Conservation (phyloP, 495 filamentous ascomycete species). For the Podospora pseudopauciseta region DNA sequence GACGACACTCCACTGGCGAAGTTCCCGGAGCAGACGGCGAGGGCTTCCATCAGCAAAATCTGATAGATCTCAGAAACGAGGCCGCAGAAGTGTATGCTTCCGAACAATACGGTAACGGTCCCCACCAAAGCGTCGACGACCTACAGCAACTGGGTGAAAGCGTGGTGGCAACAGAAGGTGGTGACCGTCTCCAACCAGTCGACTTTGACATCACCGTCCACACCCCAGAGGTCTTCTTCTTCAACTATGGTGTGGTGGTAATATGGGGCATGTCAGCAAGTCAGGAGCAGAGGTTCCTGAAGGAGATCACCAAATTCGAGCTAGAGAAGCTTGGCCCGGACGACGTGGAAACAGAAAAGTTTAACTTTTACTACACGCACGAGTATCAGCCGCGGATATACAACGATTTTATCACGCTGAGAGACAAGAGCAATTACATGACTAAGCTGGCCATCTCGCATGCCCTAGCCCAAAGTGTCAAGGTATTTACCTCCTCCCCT, state of each 20-base stretch:
- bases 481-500: conserved; percentile 46
- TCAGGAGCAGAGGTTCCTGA: conserved; percentile 83
- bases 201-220: conserved; percentile 76
- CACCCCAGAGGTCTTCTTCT: conserved; percentile 91
- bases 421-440: conserved; percentile 95
- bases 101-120: conserved; percentile 13
- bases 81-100: background rate
- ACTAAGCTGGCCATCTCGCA: conserved; percentile 95
- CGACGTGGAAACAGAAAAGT: conserved; percentile 91
- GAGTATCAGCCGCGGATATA: conserved; percentile 98
- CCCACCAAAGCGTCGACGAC: conserved; percentile 7
- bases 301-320: conserved; percentile 95
- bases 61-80: conserved; percentile 25
- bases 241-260: conserved; percentile 99
- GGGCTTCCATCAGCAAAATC: conserved; percentile 25
- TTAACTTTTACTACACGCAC: conserved; percentile 98
- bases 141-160: conserved; percentile 5
- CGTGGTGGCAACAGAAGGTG: conserved; percentile 15
- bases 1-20: conserved; percentile 44
- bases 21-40: conserved; percentile 12
- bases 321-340: conserved; percentile 79
- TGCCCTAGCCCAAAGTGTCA: conserved; percentile 89
- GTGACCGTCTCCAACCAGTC: conserved; percentile 28
- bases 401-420: conserved; percentile 94
- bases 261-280: conserved; percentile 93